Percentiles rank a stretch among this genome's conserved stretches.
Evolutionary conservation across 192 early-diverging fungal genomes (phyloP).

Genomic region (Martensiomyces pterosporus): DNA sequence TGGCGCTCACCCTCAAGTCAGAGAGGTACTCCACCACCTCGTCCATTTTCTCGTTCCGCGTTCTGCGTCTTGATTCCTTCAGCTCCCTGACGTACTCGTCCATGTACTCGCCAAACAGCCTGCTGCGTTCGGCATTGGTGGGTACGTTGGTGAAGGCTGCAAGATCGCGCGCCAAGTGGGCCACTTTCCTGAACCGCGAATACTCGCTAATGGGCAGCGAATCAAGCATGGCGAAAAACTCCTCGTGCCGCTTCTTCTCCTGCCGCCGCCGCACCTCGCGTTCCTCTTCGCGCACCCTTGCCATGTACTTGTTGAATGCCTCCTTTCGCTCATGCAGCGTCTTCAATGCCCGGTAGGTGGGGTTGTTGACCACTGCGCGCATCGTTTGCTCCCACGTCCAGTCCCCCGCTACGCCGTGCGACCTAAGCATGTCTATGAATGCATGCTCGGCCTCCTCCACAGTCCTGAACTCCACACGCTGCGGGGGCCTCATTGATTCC

Average conservation of each 20-base stretch:
- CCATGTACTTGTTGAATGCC: constrained; percentile 71
- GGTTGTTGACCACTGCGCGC: constrained; percentile 76
- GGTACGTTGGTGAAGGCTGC: constrained; percentile 60
- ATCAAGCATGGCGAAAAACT: constrained; percentile 55
- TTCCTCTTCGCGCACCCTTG: constrained; percentile 54
- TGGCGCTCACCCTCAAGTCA: constrained; percentile 8
- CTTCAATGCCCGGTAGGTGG: constrained; percentile 78
- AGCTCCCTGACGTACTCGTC: constrained; percentile 61
- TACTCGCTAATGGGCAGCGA: constrained; percentile 50
- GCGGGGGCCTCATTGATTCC: constrained; percentile 4
- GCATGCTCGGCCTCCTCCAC: constrained; percentile 78
- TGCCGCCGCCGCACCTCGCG: constrained; percentile 4
- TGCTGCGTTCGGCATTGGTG: constrained; percentile 57
- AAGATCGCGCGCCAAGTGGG: constrained; percentile 57
- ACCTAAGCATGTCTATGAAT: constrained; percentile 69
- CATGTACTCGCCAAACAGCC: constrained; percentile 70
- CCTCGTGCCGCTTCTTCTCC: constrained; percentile 48
- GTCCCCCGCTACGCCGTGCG: constrained; percentile 64
- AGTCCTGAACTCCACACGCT: constrained; percentile 60
- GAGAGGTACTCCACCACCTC: constrained; percentile 25
- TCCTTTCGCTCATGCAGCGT: constrained; percentile 76
- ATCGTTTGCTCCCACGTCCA: constrained; percentile 96
- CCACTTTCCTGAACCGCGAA: constrained; percentile 51
- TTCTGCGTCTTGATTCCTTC: constrained; percentile 58
- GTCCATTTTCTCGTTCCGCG: constrained; percentile 60